Conservation (phyloP, 805 yeast genomes). For the Kodamaea leandrae region DNA sequence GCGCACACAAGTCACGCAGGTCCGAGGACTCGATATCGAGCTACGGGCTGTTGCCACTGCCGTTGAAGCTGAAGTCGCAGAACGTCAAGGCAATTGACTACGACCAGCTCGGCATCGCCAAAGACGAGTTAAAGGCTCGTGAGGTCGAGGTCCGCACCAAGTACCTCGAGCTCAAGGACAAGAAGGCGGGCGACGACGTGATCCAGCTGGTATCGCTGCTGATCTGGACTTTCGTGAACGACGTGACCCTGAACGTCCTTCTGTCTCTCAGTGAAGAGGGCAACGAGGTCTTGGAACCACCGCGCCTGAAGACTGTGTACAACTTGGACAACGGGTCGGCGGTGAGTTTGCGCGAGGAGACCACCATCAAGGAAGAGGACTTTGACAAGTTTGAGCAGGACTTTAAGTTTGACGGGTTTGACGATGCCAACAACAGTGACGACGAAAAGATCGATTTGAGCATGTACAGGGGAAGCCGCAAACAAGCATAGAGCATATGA, state of each 20-base stretch:
- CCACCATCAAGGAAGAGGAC: background rate
- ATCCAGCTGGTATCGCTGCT: constrained; percentile 40
- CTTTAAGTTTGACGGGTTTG: constrained; percentile 7
- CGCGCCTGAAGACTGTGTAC: too few relatives aligned
- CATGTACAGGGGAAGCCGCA: constrained; percentile 21
- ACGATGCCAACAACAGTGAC: constrained; percentile 14
- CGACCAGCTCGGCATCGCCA: constrained; percentile 1
- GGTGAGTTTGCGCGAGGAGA: constrained; percentile 14
- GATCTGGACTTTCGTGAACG: constrained; percentile 44
- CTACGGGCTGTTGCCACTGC: constrained; percentile 23
- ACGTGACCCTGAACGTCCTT: constrained; percentile 35
- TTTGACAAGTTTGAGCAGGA: constrained; percentile 4
- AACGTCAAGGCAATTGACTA: constrained; percentile 3
- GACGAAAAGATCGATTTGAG: constrained; percentile 27
- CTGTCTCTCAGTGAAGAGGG: constrained; percentile 22
- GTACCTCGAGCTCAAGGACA: background rate
- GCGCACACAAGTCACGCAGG: constrained; percentile 13
- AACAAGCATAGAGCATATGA: background rate
- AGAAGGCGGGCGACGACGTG: constrained; percentile 30
- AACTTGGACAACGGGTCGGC: constrained; percentile 28
- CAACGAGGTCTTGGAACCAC: too few relatives aligned
- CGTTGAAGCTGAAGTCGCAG: constrained; percentile 23
- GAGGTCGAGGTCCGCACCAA: background rate
- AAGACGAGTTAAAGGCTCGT: background rate
- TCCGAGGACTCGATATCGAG: constrained; percentile 29